phyloP scores from a whole-genome alignment of 345 rosid genomes.

The Hevea brasiliensis region DNA sequence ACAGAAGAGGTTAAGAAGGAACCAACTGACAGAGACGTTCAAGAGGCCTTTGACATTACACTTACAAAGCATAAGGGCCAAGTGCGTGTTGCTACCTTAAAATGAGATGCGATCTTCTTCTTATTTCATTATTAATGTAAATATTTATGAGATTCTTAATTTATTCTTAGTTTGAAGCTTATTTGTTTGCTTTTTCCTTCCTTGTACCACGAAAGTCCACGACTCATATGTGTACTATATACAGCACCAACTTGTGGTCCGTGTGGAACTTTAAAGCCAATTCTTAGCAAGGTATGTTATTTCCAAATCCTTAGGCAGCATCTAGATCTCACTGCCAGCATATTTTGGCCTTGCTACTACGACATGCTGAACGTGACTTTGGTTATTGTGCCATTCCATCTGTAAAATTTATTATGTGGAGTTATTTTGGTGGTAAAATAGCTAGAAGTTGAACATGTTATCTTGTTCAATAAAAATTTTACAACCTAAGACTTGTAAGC shows the following conservation, averaged over 20 bases:
- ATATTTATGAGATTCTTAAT: neutral
- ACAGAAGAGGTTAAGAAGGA: constrained; percentile 88
- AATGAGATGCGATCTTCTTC: neutral
- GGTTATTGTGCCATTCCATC: neutral
- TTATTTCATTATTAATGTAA: too few relatives aligned
- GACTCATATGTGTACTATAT: constrained; percentile 79
- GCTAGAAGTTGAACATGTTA: neutral
- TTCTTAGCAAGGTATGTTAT: constrained; percentile 71
- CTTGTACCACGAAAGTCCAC: constrained; percentile 88
- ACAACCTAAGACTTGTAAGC: neutral
- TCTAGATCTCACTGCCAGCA: constrained; percentile 1
- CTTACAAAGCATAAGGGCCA: constrained; percentile 83
- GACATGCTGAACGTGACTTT: neutral
- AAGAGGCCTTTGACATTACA: constrained; percentile 79
- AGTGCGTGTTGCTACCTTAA: constrained; percentile 38
- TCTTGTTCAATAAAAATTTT: neutral
- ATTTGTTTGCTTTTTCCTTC: constrained; percentile 14
- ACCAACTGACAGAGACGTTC: constrained; percentile 73
- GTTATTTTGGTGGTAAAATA: too few relatives aligned
- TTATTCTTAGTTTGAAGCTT: constrained; percentile 6
- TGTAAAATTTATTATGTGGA: too few relatives aligned
- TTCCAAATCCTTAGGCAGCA: neutral
- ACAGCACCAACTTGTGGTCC: constrained; percentile 98
- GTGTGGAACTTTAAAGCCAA: constrained; percentile 94
- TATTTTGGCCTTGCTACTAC: neutral